These are phyloP conservation scores for Panicum hallii DNA, from an alignment of 202 grass and related monocot species.

Conservation along the genomic window DNA sequence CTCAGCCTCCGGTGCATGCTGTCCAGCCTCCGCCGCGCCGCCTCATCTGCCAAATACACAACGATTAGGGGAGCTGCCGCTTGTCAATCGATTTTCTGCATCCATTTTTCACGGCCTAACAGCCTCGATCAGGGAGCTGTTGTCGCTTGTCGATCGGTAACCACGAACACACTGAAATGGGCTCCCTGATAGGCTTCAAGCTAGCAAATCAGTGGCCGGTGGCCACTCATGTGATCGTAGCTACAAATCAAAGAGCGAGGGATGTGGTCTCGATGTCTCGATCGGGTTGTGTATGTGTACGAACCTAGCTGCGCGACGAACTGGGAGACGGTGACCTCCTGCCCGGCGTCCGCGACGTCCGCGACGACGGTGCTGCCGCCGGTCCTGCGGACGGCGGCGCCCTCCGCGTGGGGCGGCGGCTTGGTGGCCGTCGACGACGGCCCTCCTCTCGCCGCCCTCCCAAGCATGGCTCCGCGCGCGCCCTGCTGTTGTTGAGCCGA, in stretches of 20 bases:
- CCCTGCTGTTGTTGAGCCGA: neutral
- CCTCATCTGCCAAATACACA: conserved; percentile 57
- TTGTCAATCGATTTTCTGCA: neutral
- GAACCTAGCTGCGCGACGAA: conserved; percentile 52
- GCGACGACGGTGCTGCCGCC: neutral
- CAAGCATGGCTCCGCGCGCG: conserved; percentile 36
- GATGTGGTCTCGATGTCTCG: neutral
- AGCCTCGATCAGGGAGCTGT: neutral
- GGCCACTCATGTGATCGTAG: neutral
- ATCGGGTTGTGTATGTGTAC: too few species aligned
- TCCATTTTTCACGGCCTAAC: neutral
- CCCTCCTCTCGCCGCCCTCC: conserved; percentile 16
- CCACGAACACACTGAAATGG: neutral
- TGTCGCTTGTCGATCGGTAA: neutral
- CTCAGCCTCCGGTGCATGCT: conserved; percentile 69
- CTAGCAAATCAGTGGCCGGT: too few species aligned
- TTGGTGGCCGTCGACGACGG: neutral
- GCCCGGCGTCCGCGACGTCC: neutral
- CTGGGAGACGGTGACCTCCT: conserved; percentile 46
- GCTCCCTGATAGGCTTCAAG: neutral
- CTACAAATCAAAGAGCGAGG: neutral
- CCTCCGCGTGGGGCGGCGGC: neutral
- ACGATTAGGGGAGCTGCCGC: too few species aligned
- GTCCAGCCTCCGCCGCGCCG: conserved; percentile 65
- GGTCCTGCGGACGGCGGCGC: neutral